Evolutionary conservation across 2,329 filamentous ascomycete genomes (phyloP).

Genomic region (Fusarium penzigii): DNA sequence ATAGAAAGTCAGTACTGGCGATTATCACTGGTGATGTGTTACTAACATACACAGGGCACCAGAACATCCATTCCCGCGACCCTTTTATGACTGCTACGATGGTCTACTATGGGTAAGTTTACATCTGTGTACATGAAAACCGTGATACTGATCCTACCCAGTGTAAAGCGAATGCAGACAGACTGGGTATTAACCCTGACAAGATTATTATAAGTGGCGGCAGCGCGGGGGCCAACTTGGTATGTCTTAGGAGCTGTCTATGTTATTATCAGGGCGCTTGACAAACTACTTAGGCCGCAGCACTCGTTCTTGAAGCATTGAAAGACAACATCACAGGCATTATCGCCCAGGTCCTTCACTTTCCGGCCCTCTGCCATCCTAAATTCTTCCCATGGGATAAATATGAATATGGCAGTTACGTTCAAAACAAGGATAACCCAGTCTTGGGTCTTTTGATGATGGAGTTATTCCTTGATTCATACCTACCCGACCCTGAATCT

Average conservation of each 20-base stretch:
- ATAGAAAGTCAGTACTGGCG: constrained; percentile 13
- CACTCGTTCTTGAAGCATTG: constrained; percentile 11
- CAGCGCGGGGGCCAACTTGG: constrained; percentile 23
- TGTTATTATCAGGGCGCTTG: background rate
- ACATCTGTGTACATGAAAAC: accelerated
- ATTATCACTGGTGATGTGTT: accelerated
- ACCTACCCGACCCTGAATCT: constrained; percentile 6
- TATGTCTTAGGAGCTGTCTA: background rate
- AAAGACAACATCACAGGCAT: constrained; percentile 16
- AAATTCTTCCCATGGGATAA: constrained; percentile 23
- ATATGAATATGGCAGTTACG: constrained; percentile 25
- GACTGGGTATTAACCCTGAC: constrained; percentile 17
- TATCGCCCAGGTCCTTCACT: constrained; percentile 22
- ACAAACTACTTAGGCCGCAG: constrained; percentile 15
- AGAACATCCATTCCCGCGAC: constrained; percentile 22
- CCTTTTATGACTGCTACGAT: constrained; percentile 24
- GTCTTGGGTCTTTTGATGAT: constrained; percentile 9
- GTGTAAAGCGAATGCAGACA: constrained; percentile 22
- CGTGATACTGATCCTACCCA: background rate
- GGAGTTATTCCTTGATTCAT: constrained; percentile 13
- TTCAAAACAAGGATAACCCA: constrained; percentile 17
- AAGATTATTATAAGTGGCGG: constrained; percentile 23
- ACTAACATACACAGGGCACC: constrained; percentile 14
- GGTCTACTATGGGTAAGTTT: constrained; percentile 22
- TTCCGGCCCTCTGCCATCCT: constrained; percentile 23